Percentiles rank a stretch among this genome's conserved stretches.
These are phyloP conservation scores for Colletotrichum nymphaeae DNA, from an alignment of 2,329 filamentous ascomycete genomes.

Conservation along the genomic window DNA sequence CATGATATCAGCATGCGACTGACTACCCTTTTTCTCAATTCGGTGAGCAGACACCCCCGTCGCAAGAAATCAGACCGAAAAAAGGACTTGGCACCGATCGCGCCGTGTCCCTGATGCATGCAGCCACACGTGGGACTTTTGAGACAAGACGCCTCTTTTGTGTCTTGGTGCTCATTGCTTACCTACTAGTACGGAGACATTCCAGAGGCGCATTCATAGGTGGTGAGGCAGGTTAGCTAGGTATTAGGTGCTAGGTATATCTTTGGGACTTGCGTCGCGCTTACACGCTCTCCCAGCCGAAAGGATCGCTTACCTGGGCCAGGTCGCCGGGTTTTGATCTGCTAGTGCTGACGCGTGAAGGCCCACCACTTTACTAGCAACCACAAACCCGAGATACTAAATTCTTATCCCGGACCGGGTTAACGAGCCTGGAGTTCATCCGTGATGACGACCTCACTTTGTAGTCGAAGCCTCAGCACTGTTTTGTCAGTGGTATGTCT, in stretches of 20 bases:
- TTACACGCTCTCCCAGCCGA: not conserved
- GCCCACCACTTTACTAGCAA: not conserved
- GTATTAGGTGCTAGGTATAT: not conserved
- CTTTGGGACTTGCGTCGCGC: not conserved
- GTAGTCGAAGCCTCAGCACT: not conserved
- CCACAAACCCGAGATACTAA: not conserved
- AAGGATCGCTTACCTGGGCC: conserved; percentile 1
- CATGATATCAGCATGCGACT: not conserved
- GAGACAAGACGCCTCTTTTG: not conserved
- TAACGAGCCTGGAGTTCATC: not conserved
- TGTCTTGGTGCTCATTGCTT: not conserved
- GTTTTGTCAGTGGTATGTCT: not conserved
- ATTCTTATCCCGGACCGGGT: conserved; percentile 13
- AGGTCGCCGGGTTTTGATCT: conserved; percentile 6
- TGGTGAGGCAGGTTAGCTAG: not conserved
- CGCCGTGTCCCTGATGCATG: not conserved
- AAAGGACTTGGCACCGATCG: not conserved
- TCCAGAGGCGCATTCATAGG: not conserved
- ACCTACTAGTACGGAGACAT: not conserved
- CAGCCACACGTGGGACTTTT: not conserved
- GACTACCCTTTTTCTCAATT: not conserved
- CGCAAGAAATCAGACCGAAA: not conserved
- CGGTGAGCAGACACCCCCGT: conserved; percentile 1
- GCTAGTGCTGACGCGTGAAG: not conserved
- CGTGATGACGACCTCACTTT: not conserved